Conservation (phyloP, 371 early-diverging fungal genomes). For the Choanephora cucurbitarum region DNA sequence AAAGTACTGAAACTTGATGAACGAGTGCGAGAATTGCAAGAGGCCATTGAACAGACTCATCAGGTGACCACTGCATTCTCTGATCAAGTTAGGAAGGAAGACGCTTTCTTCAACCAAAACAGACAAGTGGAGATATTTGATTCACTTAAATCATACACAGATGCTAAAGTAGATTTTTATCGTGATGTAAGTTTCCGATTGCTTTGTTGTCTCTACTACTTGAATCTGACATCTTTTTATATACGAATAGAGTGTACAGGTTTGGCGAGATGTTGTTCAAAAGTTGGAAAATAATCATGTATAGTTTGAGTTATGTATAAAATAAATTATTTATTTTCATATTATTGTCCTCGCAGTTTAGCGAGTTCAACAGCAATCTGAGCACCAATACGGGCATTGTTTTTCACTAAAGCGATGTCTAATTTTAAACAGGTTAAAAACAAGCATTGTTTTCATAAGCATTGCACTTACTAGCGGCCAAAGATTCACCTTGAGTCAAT, state of each 20-base stretch:
- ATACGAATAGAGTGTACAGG: slow-evolving; percentile 48
- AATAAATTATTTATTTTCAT: neutral
- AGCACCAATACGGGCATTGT: slow-evolving; percentile 86
- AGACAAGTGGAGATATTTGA: slow-evolving; percentile 84
- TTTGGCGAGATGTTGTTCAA: slow-evolving; percentile 73
- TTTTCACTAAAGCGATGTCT: slow-evolving; percentile 89
- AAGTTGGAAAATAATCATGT: slow-evolving; percentile 41
- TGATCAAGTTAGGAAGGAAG: slow-evolving; percentile 79
- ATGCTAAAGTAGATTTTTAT: slow-evolving; percentile 80
- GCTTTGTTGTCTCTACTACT: neutral
- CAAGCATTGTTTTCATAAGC: neutral
- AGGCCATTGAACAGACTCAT: slow-evolving; percentile 75
- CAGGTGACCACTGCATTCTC: slow-evolving; percentile 76
- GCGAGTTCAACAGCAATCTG: slow-evolving; percentile 61
- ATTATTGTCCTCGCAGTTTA: slow-evolving; percentile 8
- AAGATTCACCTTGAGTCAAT: slow-evolving; percentile 79
- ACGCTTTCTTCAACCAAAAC: slow-evolving; percentile 71
- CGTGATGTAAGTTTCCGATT: slow-evolving; percentile 62
- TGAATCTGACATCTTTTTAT: slow-evolving; percentile 1
- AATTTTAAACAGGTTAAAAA: neutral
- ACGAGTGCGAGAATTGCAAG: slow-evolving; percentile 81
- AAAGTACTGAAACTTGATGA: slow-evolving; percentile 72
- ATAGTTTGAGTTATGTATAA: neutral
- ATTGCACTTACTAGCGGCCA: slow-evolving; percentile 71
- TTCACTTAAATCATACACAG: slow-evolving; percentile 68